Percentiles rank a stretch among this genome's conserved stretches.
Conservation (phyloP, 164 flowering plant genomes). For the Chloranthus sessilifolius region DNA sequence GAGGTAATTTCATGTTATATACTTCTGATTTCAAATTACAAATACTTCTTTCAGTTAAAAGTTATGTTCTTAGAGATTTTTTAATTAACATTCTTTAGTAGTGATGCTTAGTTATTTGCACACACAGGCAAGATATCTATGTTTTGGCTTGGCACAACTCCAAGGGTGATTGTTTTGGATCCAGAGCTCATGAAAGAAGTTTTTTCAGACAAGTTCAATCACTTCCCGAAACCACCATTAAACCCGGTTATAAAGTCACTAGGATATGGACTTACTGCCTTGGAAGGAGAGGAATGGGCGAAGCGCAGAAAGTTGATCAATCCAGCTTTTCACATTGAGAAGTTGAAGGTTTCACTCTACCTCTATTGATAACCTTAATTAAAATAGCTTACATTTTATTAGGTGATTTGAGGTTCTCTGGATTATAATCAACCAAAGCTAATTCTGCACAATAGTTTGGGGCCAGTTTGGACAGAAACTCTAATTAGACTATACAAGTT, state of each 20-base stretch:
- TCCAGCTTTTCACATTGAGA: not conserved
- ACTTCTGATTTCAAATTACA: no score
- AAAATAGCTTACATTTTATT: no score
- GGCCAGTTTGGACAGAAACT: no score
- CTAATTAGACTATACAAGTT: no score
- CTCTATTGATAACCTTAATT: no score
- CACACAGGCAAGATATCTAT: conserved; percentile 3
- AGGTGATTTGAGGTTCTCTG: no score
- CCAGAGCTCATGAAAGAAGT: conserved; percentile 4
- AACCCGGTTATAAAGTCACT: not conserved
- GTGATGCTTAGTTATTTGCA: no score
- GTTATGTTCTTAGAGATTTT: not conserved
- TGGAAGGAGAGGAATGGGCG: conserved; percentile 9
- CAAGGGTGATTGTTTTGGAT: not conserved
- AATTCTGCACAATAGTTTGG: no score
- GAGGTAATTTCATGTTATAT: no score
- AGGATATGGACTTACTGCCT: not conserved
- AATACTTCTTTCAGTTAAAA: no score
- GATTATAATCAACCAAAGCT: no score
- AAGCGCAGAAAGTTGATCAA: not conserved
- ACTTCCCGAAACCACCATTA: not conserved
- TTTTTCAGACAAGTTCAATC: conserved; percentile 2
- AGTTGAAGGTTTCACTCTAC: not conserved
- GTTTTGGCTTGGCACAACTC: conserved; percentile 5
- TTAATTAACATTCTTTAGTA: not conserved